These are phyloP conservation scores for Candida corydali DNA, from an alignment of 805 yeast species.

Conservation along the genomic window DNA sequence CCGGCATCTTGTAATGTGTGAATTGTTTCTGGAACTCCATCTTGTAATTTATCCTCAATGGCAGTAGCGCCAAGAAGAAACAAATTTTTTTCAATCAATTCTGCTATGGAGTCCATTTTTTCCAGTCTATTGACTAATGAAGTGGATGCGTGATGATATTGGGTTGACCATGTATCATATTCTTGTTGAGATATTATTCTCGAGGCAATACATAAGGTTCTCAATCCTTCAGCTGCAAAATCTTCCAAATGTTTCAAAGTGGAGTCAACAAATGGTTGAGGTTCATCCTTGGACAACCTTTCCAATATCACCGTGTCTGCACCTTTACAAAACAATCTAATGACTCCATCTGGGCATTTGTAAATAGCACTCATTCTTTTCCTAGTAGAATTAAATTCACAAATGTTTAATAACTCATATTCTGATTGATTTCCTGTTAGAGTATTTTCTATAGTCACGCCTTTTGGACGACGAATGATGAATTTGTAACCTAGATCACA, in stretches of 20 bases:
- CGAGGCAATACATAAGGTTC: constrained; percentile 90
- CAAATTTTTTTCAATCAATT: constrained; percentile 74
- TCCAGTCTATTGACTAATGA: constrained; percentile 71
- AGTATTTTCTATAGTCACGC: constrained; percentile 59
- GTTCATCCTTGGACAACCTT: constrained; percentile 57
- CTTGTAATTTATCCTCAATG: constrained; percentile 95
- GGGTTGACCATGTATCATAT: constrained; percentile 62
- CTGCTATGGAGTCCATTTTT: constrained; percentile 84
- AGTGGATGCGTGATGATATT: constrained; percentile 77
- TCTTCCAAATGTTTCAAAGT: constrained; percentile 89
- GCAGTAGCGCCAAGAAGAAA: constrained; percentile 94
- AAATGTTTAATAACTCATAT: constrained; percentile 80
- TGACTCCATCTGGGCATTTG: constrained; percentile 89
- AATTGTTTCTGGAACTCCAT: constrained; percentile 97
- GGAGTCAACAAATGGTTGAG: constrained; percentile 75
- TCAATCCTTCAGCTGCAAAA: constrained; percentile 91
- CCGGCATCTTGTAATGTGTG: constrained; percentile 95
- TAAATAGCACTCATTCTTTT: constrained; percentile 96
- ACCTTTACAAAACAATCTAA: constrained; percentile 89
- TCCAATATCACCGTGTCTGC: constrained; percentile 96
- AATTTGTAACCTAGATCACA: constrained; percentile 84
- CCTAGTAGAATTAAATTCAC: constrained; percentile 96
- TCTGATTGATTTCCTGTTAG: constrained; percentile 44
- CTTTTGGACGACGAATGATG: constrained; percentile 77
- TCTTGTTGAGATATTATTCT: constrained; percentile 78